A percentile compares a stretch with the other conserved stretches of the same genome.
phyloP scores from a whole-genome alignment of 2,329 filamentous ascomycete genomes.

The Penicillium sp. region DNA sequence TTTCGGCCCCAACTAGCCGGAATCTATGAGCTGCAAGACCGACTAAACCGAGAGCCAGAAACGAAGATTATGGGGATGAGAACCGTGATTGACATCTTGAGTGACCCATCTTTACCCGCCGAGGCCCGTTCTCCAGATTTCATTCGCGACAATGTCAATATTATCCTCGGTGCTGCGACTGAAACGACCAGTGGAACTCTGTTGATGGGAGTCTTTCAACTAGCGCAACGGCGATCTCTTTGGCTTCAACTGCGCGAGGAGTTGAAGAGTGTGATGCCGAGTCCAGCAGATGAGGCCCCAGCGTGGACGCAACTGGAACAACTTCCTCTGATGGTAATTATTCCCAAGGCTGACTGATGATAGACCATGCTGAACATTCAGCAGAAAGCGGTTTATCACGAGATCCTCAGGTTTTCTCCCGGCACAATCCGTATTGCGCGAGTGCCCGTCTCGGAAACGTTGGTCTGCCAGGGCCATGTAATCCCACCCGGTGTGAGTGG shows the following conservation, averaged over 20 bases:
- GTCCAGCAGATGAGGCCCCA: slow-evolving; percentile 15
- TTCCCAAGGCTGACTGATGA: neutral
- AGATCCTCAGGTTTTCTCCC: slow-evolving; percentile 40
- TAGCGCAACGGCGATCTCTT: slow-evolving; percentile 17
- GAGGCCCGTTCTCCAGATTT: too few species aligned
- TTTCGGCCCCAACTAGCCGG: too few species aligned
- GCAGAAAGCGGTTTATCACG: slow-evolving; percentile 12
- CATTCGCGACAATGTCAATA: too few species aligned
- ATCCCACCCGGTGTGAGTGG: too few species aligned
- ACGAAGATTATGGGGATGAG: too few species aligned
- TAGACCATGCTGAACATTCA: too few species aligned
- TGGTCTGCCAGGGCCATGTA: slow-evolving; percentile 27
- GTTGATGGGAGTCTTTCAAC: slow-evolving; percentile 24
- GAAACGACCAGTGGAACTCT: slow-evolving; percentile 36
- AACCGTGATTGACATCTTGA: too few species aligned
- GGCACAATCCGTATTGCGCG: slow-evolving; percentile 29
- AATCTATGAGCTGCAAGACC: too few species aligned
- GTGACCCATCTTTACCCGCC: too few species aligned
- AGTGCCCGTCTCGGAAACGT: slow-evolving; percentile 19
- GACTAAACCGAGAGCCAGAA: too few species aligned
- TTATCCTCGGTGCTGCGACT: slow-evolving; percentile 37
- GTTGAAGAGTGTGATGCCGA: slow-evolving; percentile 26
- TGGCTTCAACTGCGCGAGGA: slow-evolving; percentile 24
- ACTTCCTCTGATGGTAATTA: slow-evolving; percentile 36
- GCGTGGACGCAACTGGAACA: slow-evolving; percentile 34